Percentiles rank a stretch among this genome's conserved stretches.
These are phyloP conservation scores for Aulographum hederae DNA, from an alignment of 2,329 filamentous ascomycete species.

Conservation along the genomic window DNA sequence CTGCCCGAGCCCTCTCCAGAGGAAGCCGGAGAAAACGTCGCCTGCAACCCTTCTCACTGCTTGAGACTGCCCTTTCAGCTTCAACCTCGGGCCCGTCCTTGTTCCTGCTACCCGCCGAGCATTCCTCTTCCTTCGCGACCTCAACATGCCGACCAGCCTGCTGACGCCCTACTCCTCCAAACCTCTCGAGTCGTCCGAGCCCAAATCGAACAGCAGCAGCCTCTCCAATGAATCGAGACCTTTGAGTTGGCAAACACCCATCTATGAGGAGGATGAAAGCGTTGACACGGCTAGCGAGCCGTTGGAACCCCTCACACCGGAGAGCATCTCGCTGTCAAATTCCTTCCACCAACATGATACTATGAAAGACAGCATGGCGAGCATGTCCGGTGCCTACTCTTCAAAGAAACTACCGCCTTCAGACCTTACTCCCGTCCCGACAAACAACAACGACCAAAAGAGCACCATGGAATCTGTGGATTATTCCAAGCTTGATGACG, in stretches of 20 bases:
- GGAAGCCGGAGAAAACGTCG: too few species aligned
- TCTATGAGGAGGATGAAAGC: conserved; percentile 20
- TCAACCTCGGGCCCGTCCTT: too few species aligned
- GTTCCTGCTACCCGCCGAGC: too few species aligned
- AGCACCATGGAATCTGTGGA: background rate
- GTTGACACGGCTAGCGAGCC: conserved; percentile 19
- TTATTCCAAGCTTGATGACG: background rate
- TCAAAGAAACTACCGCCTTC: background rate
- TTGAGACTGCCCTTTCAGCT: too few species aligned
- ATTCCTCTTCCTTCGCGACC: too few species aligned
- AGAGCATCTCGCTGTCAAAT: conserved; percentile 13
- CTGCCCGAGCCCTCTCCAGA: too few species aligned
- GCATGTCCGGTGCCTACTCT: background rate
- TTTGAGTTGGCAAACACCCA: conserved; percentile 11
- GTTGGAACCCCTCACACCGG: conserved; percentile 20
- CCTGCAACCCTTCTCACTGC: too few species aligned
- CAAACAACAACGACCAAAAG: background rate
- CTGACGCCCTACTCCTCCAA: conserved; percentile 9
- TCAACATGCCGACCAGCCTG: too few species aligned
- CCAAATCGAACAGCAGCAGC: too few species aligned
- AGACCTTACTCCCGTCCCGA: background rate
- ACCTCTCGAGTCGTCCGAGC: background rate
- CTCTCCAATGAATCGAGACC: conserved; percentile 1
- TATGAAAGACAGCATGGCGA: background rate
- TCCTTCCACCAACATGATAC: conserved; percentile 12